Evolutionary conservation across 768 basidiomycete genomes (phyloP).

Genomic region (Xanthoconium stramineum): DNA sequence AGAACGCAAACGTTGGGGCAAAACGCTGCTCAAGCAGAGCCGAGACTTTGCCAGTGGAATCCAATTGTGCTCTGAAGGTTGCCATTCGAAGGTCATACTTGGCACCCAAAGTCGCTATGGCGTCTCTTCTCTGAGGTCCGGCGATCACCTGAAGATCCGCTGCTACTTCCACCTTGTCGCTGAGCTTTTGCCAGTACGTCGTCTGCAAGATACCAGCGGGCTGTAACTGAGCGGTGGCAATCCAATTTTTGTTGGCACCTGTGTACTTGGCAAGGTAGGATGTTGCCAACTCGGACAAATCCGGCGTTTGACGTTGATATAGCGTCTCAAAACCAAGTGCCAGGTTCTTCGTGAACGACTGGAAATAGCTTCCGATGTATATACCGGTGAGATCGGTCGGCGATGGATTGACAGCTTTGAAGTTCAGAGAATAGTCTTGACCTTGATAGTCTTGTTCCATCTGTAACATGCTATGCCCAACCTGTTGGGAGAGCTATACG

Average conservation of each 20-base stretch:
- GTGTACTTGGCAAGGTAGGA: conserved; percentile 84
- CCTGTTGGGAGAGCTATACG: conserved; percentile 66
- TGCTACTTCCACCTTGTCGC: conserved; percentile 96
- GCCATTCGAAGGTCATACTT: conserved; percentile 96
- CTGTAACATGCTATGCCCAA: conserved; percentile 87
- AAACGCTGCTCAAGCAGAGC: conserved; percentile 95
- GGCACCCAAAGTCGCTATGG: conserved; percentile 89
- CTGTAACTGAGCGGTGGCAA: conserved; percentile 89
- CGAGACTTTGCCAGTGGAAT: conserved; percentile 93
- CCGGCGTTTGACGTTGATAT: conserved; percentile 74
- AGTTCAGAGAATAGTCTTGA: conserved; percentile 78
- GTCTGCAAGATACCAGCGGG: conserved; percentile 80
- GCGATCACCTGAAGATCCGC: conserved; percentile 87
- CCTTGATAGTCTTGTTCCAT: conserved; percentile 94
- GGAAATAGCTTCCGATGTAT: conserved; percentile 88
- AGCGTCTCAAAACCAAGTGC: conserved; percentile 86
- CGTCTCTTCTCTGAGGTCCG: conserved; percentile 78
- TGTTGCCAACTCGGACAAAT: conserved; percentile 63
- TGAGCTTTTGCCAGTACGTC: conserved; percentile 95
- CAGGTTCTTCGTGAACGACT: conserved; percentile 87
- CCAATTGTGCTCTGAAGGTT: conserved; percentile 91
- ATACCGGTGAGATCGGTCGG: conserved; percentile 86
- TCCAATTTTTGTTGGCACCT: conserved; percentile 72
- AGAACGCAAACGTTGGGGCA: conserved; percentile 91
- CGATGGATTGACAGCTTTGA: conserved; percentile 89